A percentile compares a stretch with the other conserved stretches of the same genome.
phyloP scores from a whole-genome alignment of 208 protist species.

The Trypanosoma scelopori region DNA sequence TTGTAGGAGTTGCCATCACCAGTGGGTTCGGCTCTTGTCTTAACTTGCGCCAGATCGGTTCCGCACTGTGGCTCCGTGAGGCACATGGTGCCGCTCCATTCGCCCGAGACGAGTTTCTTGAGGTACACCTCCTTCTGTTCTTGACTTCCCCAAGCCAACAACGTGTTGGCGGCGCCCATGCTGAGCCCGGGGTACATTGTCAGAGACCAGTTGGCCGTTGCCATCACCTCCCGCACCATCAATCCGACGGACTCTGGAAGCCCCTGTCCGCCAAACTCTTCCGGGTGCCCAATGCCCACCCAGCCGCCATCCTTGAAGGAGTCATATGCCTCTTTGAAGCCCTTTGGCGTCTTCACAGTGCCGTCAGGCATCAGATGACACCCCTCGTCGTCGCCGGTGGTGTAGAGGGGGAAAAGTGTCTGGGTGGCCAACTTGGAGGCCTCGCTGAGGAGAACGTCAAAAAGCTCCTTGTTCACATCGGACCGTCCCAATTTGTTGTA shows the following conservation, averaged over 20 bases:
- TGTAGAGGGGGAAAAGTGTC: constrained; percentile 66
- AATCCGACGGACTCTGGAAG: constrained; percentile 70
- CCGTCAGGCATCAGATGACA: constrained; percentile 52
- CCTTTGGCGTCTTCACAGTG: constrained; percentile 65
- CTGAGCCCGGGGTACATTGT: constrained; percentile 86
- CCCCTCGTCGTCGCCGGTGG: constrained; percentile 47
- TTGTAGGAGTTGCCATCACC: constrained; percentile 72
- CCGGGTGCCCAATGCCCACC: constrained; percentile 60
- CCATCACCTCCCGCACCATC: constrained; percentile 66
- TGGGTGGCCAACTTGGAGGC: constrained; percentile 57
- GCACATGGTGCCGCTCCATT: constrained; percentile 90
- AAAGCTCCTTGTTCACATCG: constrained; percentile 67
- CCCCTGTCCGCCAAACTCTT: constrained; percentile 83
- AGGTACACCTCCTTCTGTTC: constrained; percentile 85
- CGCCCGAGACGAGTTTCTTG: constrained; percentile 62
- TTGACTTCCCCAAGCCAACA: constrained; percentile 65
- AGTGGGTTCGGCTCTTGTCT: constrained; percentile 72
- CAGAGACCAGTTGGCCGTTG: constrained; percentile 85
- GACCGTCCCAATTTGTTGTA: constrained; percentile 46
- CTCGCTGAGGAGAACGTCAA: constrained; percentile 72
- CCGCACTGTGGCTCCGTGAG: constrained; percentile 91
- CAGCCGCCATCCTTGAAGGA: constrained; percentile 72
- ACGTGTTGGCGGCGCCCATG: constrained; percentile 55
- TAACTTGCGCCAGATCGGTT: constrained; percentile 80
- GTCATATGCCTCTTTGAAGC: constrained; percentile 90